Evolutionary conservation across 768 basidiomycete species (phyloP).

Genomic region (Boletus subcaerulescens): DNA sequence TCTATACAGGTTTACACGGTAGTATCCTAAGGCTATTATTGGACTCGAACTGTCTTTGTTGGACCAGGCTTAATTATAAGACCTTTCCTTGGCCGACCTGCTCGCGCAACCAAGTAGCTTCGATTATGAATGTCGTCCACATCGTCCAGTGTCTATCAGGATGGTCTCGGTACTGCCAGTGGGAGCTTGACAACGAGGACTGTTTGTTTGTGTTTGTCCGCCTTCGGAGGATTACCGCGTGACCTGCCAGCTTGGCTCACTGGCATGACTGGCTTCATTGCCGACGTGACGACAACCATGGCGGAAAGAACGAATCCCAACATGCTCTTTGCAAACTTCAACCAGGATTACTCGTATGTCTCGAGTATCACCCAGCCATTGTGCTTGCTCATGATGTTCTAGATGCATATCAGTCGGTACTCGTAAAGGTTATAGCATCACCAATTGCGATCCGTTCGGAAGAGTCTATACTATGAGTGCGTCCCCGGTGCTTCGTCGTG

Average conservation of each 20-base stretch:
- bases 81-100: no score
- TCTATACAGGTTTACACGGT: no score
- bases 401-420: slow-evolving; percentile 95
- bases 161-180: background rate
- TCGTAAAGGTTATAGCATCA: slow-evolving; percentile 93
- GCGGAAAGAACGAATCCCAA: slow-evolving; percentile 41
- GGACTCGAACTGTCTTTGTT: no score
- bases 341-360: slow-evolving; percentile 92
- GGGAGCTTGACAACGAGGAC: background rate
- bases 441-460: slow-evolving; percentile 97
- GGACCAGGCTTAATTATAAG: no score
- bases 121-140: background rate
- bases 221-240: background rate
- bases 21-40: no score
- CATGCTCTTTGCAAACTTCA: slow-evolving; percentile 91
- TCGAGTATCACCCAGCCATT: background rate
- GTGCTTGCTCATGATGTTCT: slow-evolving; percentile 2
- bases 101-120: no score
- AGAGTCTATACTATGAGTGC: slow-evolving; percentile 92
- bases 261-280: background rate
- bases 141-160: background rate
- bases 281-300: slow-evolving; percentile 26
- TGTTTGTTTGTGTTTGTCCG: slow-evolving; percentile 17
- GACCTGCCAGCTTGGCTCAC: background rate
- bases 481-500: slow-evolving; percentile 31